A percentile compares a stretch with the other conserved stretches of the same genome.
Evolutionary conservation across 2,329 filamentous ascomycete genomes (phyloP).

Genomic region (Chaetomium sp.): DNA sequence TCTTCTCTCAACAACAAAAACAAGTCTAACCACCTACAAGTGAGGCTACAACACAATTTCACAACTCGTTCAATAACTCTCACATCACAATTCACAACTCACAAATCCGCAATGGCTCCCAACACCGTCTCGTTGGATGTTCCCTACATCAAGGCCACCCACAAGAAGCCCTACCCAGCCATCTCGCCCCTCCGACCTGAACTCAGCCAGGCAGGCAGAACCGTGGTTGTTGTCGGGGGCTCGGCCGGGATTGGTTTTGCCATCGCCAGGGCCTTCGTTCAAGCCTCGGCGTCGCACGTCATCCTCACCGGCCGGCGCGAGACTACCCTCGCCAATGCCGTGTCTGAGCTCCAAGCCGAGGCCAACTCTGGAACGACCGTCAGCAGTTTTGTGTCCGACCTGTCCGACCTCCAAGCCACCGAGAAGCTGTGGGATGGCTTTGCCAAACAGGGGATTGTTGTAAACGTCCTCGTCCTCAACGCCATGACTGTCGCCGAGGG

Average conservation of each 20-base stretch:
- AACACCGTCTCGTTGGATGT: conserved; percentile 29
- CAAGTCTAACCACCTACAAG: background rate
- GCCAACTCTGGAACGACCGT: conserved; percentile 37
- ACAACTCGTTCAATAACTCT: background rate
- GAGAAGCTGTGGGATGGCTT: conserved; percentile 39
- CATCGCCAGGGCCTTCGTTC: conserved; percentile 59
- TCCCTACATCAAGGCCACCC: conserved; percentile 38
- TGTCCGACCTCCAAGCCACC: conserved; percentile 33
- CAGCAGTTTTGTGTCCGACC: conserved; percentile 38
- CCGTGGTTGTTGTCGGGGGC: conserved; percentile 68
- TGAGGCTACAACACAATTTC: background rate
- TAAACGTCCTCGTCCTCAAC: conserved; percentile 44
- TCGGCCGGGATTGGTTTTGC: conserved; percentile 66
- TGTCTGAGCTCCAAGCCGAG: conserved; percentile 23
- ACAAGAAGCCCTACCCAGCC: conserved; percentile 42
- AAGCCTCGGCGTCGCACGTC: conserved; percentile 42
- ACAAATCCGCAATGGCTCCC: conserved; percentile 39
- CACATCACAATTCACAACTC: no score
- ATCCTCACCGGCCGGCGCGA: conserved; percentile 40
- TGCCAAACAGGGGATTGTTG: conserved; percentile 29
- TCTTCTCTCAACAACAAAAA: background rate
- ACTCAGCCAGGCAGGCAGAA: conserved; percentile 48
- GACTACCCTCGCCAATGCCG: conserved; percentile 30
- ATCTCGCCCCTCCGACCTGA: conserved; percentile 44
- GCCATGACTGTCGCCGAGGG: conserved; percentile 30